Evolutionary conservation across 768 basidiomycete species (phyloP).

Genomic region (Agrocybe praecox): DNA sequence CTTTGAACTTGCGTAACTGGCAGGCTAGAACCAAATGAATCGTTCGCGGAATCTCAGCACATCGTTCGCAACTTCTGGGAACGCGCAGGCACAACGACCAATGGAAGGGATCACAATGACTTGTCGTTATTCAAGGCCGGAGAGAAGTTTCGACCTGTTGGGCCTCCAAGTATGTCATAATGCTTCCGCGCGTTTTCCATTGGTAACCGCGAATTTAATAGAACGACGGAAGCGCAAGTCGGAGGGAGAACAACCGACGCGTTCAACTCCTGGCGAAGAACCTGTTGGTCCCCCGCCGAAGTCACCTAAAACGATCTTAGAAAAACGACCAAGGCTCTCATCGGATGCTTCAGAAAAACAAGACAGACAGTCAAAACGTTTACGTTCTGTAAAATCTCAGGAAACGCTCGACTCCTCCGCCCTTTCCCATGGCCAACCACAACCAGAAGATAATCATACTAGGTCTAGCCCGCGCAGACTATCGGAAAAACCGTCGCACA

Average conservation of each 20-base stretch:
- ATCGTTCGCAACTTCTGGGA: conserved; percentile 56
- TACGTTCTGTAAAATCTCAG: neutral
- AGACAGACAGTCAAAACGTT: neutral
- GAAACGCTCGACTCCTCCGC: neutral
- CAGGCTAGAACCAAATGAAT: conserved; percentile 71
- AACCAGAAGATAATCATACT: neutral
- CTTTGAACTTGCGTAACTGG: neutral
- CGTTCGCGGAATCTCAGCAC: conserved; percentile 59
- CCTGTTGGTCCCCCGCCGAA: neutral
- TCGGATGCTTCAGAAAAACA: neutral
- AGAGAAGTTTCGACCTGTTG: conserved; percentile 55
- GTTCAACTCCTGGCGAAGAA: neutral
- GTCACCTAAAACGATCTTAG: neutral
- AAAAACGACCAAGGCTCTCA: neutral
- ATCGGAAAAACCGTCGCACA: neutral
- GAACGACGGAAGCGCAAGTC: conserved; percentile 21
- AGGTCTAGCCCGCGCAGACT: neutral
- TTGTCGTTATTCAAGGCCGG: conserved; percentile 51
- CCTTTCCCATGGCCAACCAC: neutral
- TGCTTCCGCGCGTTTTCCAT: neutral
- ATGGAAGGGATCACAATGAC: conserved; percentile 52
- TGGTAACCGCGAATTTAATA: neutral
- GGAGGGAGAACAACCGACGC: conserved; percentile 1
- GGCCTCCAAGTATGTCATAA: conserved; percentile 57
- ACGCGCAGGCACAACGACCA: conserved; percentile 44